Base-by-base conservation (phyloP, 1,284 basidiomycete species). In the Pseudozyma pruni region DNA sequence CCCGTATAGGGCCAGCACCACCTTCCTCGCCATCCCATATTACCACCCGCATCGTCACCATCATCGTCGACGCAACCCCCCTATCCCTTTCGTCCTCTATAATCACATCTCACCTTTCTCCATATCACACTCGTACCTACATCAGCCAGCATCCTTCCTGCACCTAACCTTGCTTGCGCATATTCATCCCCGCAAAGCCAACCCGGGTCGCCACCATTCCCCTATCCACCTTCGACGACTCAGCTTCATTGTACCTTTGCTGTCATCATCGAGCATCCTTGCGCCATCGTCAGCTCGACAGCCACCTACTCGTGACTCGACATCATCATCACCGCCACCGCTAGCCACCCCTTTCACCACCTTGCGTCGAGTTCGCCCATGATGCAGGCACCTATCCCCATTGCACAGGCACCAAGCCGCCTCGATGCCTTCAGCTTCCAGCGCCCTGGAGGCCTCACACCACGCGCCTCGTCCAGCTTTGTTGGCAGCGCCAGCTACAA, bases 401-500 rank as follows among this genome's bases (percentile, higher is more conserved):
- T 74, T 44, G 54, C 57, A 34, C 66, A 55, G 46, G 55, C 47
- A 17, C 57, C 61, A 20, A 34, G 54, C 25, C 57, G 69, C 23
- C 50, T 62, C 33, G 72, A 74, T 40, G 67, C 72, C 0, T 67
- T 55, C 51, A 48, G 53, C 51, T 64, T 63, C 37, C 72, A 60
- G 19, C 67, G 68, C 19, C 66, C 66, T 17, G 72, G 67, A 19
- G 68, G 71, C 25, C 46, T 64, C 39, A 73, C 64, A 35, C 66
- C 68, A 16, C 51, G 57, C n/a, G 55, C 59, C 31, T 64, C 71
- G 11, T 66, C 66, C 46, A 70, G 58, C 58, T 63, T 73, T 22
- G 63, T 63, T 46, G 76, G 73, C 46, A 74, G 75, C 55, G 60
- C 68, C 29, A 76, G 71, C 45, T 79, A 76, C 55, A 71, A 64